phyloP scores from a whole-genome alignment of 2,329 filamentous ascomycete genomes.

The Paracoccidioides brasiliensis region DNA sequence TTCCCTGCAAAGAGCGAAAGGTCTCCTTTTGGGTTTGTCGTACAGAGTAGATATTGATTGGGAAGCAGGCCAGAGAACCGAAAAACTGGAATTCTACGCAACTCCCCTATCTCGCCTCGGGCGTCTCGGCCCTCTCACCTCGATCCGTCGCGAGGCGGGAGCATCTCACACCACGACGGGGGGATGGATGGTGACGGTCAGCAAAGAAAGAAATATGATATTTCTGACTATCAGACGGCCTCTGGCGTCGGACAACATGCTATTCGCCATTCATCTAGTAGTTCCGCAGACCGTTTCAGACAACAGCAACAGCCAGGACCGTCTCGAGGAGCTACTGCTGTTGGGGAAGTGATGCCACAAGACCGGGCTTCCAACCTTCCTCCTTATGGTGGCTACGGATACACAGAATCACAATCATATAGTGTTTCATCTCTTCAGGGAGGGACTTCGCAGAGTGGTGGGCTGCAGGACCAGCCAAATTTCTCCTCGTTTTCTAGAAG shows the following conservation, averaged over 20 bases:
- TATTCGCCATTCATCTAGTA: conserved; percentile 38
- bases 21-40: background rate
- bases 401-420: conserved; percentile 42
- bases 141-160: conserved; percentile 45
- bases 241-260: conserved; percentile 36
- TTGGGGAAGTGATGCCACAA: conserved; percentile 23
- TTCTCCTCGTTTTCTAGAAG: conserved; percentile 42
- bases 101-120: conserved; percentile 52
- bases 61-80: conserved; percentile 14
- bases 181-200: conserved; percentile 71
- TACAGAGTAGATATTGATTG: background rate
- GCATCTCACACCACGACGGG: conserved; percentile 40
- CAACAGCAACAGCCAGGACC: conserved; percentile 19
- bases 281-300: conserved; percentile 32
- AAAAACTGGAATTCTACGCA: conserved; percentile 54
- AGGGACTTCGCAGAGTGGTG: conserved; percentile 35
- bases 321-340: conserved; percentile 18
- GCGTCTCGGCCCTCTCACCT: conserved; percentile 44
- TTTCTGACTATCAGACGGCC: conserved; percentile 45
- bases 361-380: conserved; percentile 24
- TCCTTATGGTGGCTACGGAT: conserved; percentile 39
- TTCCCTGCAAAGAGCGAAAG: background rate
- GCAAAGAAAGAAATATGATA: conserved; percentile 62
- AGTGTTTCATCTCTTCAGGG: conserved; percentile 39
- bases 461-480: conserved; percentile 54